Percentiles rank a stretch among this genome's conserved stretches.
Conservation (phyloP, 1,284 basidiomycete genomes). For the Malassezia yamatoensis region DNA sequence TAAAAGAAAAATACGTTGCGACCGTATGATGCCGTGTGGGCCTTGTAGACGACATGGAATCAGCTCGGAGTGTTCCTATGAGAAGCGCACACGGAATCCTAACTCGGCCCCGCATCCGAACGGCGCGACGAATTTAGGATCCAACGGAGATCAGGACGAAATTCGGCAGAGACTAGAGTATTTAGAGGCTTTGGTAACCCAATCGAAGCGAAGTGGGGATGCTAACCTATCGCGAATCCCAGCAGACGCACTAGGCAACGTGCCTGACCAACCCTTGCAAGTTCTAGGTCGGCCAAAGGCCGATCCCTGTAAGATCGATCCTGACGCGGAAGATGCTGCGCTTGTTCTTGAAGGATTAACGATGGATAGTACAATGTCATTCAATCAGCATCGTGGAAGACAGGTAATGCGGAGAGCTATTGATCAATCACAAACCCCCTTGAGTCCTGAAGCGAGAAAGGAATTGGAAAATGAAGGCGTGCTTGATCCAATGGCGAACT, state of each 20-base stretch:
- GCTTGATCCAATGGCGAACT: neutral
- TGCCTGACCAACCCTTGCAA: neutral
- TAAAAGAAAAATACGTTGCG: slow-evolving; percentile 43
- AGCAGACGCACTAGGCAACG: neutral
- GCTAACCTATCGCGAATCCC: neutral
- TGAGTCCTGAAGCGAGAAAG: neutral
- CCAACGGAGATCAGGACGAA: slow-evolving; percentile 30
- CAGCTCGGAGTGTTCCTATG: slow-evolving; percentile 1
- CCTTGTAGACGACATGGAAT: slow-evolving; percentile 1
- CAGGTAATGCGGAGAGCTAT: slow-evolving; percentile 4
- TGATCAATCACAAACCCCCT: neutral
- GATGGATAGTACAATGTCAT: slow-evolving; percentile 21
- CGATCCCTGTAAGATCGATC: slow-evolving; percentile 16
- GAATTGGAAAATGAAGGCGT: neutral
- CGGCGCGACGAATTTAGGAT: no score
- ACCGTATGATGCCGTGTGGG: slow-evolving; percentile 4
- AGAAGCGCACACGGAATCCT: slow-evolving; percentile 1
- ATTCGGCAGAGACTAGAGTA: slow-evolving; percentile 42
- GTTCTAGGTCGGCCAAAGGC: neutral
- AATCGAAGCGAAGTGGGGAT: neutral
- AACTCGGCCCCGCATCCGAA: neutral
- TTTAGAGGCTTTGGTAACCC: slow-evolving; percentile 28
- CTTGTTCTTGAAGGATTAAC: slow-evolving; percentile 39
- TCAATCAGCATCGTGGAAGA: slow-evolving; percentile 9
- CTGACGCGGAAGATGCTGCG: slow-evolving; percentile 43